Base-by-base conservation (phyloP, 495 filamentous ascomycete genomes). In the Clohesyomyces aquaticus region DNA sequence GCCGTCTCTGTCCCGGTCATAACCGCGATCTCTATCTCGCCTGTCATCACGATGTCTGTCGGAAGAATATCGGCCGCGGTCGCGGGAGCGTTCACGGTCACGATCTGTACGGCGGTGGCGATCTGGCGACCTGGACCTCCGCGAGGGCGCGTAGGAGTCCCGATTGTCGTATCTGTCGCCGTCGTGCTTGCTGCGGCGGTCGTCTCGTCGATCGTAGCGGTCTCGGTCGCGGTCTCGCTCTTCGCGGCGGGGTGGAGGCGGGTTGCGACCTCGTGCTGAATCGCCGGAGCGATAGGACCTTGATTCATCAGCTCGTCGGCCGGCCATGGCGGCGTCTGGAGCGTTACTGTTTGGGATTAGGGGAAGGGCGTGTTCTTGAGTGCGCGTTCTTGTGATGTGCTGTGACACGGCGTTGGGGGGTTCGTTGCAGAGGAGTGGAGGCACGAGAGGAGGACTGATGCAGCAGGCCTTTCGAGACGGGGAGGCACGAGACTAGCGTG, bases 81-180 rank as follows among this genome's bases (percentile, higher is more conserved):
- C 88, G 75, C 90, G 87, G 74, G 91, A 88, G 82, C 87, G 85
- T 73, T 87, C 38, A 21, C 49, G 26, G 47, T 68, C 59, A 19
- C 59, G 50, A 12, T 29, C n/a, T 45, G 25, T 35, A 25, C 35
- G 23, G 28, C 58, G 58, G 43, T 47, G 16, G 43, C 43, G 43
- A 47, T 23, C 16, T 8, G 43, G 43, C 14, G 43, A 59, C 41
- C 38, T 47, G n/a, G 55, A 47, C 41, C 18, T 3, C 25, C 42
- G 47, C 41, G 18, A 29, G 26, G 46, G 18, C 14, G 49, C 11
- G 10, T 53, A 41, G n/a, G n/a, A 28, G 16, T 60, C 56, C 19
- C 18, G 23, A 10, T 26, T 23, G 38, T 59, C 29, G 32, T 61
- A 58, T 27, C 56, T 45, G 23, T 55, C 57, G 6, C 32, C 51